Conservation (phyloP, 2,329 filamentous ascomycete genomes). For the Rachicladosporium sp. region DNA sequence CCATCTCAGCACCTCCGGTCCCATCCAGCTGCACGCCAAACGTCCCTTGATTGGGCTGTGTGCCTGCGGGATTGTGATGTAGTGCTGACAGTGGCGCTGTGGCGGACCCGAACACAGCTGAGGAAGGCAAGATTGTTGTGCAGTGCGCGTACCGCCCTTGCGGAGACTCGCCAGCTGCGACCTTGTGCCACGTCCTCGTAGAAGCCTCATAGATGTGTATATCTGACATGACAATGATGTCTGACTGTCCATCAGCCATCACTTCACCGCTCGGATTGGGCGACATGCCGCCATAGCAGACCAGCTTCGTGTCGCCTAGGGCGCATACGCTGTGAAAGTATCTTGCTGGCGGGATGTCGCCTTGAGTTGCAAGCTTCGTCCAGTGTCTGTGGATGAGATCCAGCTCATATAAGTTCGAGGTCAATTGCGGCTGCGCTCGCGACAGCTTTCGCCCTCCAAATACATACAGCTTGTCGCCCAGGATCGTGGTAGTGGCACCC, state of each 20-base stretch:
- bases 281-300: conserved; percentile 98
- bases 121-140: conserved; percentile 80
- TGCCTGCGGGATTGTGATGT: conserved; percentile 73
- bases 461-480: conserved; percentile 93
- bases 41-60: conserved; percentile 75
- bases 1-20: conserved; percentile 86
- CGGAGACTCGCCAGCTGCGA: conserved; percentile 61
- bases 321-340: conserved; percentile 97
- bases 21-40: conserved; percentile 86
- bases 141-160: conserved; percentile 96
- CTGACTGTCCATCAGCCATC: conserved; percentile 50
- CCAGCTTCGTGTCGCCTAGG: conserved; percentile 86
- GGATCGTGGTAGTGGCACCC: conserved; percentile 84
- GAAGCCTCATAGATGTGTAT: conserved; percentile 88
- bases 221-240: conserved; percentile 91
- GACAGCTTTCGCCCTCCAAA: conserved; percentile 88
- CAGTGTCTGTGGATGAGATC: conserved; percentile 86
- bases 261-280: conserved; percentile 47
- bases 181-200: conserved; percentile 71
- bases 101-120: conserved; percentile 73
- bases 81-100: conserved; percentile 75
- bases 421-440: conserved; percentile 69
- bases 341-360: conserved; percentile 77
- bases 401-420: conserved; percentile 83
- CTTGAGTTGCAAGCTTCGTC: conserved; percentile 74